These are phyloP conservation scores for Monotropa hypopitys DNA, from an alignment of 179 eudicot genomes.

Conservation along the genomic window DNA sequence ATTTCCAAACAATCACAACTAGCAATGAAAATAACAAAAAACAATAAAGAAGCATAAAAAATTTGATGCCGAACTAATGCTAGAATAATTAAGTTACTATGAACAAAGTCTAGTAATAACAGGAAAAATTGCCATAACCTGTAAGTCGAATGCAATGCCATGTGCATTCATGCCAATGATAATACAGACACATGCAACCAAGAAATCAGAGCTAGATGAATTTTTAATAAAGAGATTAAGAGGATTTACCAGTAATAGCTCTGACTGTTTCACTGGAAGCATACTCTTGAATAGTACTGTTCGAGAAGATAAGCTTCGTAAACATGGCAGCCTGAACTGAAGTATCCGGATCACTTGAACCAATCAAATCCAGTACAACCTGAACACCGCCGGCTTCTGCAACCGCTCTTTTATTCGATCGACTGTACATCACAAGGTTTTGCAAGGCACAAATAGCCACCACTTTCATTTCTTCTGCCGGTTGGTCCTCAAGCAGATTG, in stretches of 20 bases:
- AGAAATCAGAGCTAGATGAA: neutral
- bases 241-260: conserved; percentile 72
- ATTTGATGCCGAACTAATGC: neutral
- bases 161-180: neutral
- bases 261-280: conserved; percentile 97
- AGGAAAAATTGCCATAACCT: neutral
- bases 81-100: neutral
- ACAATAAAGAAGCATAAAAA: neutral
- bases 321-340: conserved; percentile 93
- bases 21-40: neutral
- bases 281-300: conserved; percentile 92
- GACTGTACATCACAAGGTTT: conserved; percentile 85
- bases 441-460: conserved; percentile 95
- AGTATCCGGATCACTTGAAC: conserved; percentile 87
- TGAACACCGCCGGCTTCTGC: conserved; percentile 98
- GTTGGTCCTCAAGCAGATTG: conserved; percentile 90
- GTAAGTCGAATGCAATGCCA: neutral
- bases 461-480: conserved; percentile 99
- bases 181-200: neutral
- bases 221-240: neutral
- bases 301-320: conserved; percentile 76
- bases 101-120: neutral
- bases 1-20: neutral
- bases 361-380: conserved; percentile 78
- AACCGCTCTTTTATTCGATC: conserved; percentile 94